A percentile compares a stretch with the other conserved stretches of the same genome.
Conservation (phyloP, 1,284 basidiomycete species). For the Fomes fomentarius region DNA sequence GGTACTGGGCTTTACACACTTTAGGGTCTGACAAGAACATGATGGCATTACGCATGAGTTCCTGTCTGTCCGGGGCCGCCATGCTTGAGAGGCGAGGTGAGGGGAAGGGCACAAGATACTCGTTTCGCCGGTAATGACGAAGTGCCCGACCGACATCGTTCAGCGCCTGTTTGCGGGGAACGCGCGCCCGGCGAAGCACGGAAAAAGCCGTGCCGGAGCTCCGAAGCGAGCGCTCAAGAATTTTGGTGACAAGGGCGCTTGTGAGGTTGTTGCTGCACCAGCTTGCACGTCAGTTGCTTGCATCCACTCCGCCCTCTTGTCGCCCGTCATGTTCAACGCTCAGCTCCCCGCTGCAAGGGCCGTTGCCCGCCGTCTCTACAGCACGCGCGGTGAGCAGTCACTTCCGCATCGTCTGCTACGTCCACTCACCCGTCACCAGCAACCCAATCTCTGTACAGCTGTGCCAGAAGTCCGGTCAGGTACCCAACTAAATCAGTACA, state of each 20-base stretch:
- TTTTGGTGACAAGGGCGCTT: conserved; percentile 17
- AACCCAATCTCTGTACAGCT: conserved; percentile 34
- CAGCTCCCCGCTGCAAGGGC: conserved; percentile 55
- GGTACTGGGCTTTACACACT: conserved; percentile 39
- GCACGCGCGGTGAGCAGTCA: conserved; percentile 46
- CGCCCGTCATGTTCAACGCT: conserved; percentile 42
- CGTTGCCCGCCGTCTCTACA: conserved; percentile 51
- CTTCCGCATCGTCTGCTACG: neutral
- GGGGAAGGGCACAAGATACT: neutral
- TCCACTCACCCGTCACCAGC: conserved; percentile 26
- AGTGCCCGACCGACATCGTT: neutral
- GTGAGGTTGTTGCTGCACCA: conserved; percentile 21
- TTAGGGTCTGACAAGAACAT: conserved; percentile 80
- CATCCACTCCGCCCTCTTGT: conserved; percentile 15
- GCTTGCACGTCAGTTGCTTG: conserved; percentile 11
- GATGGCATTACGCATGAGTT: conserved; percentile 81
- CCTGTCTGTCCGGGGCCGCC: conserved; percentile 61
- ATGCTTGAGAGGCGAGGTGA: conserved; percentile 20
- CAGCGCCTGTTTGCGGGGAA: neutral
- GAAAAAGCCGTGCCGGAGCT: conserved; percentile 23
- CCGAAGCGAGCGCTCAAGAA: conserved; percentile 20
- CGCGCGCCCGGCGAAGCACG: conserved; percentile 10
- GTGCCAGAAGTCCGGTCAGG: conserved; percentile 33
- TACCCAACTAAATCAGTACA: conserved; percentile 24
- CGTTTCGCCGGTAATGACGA: conserved; percentile 1